Conservation (phyloP, 2,329 filamentous ascomycete species). For the Exophiala mesophila region DNA sequence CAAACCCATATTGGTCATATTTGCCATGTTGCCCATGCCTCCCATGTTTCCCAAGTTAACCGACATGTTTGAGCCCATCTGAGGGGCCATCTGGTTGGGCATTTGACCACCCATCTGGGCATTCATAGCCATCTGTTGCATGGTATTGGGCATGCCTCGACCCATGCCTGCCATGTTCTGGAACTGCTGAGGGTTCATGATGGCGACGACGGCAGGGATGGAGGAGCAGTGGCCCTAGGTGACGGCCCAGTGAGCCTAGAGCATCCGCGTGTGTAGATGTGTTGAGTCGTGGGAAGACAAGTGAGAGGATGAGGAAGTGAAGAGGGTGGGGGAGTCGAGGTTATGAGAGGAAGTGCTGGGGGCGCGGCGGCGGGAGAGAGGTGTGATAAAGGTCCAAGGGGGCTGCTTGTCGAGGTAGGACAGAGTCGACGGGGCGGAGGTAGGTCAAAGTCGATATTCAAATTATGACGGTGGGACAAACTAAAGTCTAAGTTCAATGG, state of each 20-base stretch:
- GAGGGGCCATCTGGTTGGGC: slow-evolving; percentile 18
- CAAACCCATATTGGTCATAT: slow-evolving; percentile 8
- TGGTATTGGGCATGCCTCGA: slow-evolving; percentile 25
- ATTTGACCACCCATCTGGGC: slow-evolving; percentile 7
- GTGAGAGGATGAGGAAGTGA: background rate
- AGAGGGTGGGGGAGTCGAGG: background rate
- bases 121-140: slow-evolving; percentile 22
- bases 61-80: slow-evolving; percentile 15
- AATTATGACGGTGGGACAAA: too few relatives aligned
- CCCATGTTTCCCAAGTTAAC: slow-evolving; percentile 34
- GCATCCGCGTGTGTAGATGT: background rate
- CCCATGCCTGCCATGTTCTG: slow-evolving; percentile 26
- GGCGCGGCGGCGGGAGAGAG: too few relatives aligned
- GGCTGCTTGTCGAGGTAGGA: too few relatives aligned
- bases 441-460: too few relatives aligned
- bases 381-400: too few relatives aligned
- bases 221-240: background rate
- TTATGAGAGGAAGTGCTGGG: background rate
- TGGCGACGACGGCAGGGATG: slow-evolving; percentile 8
- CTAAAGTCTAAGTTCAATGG: too few relatives aligned
- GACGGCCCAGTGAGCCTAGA: slow-evolving; percentile 8
- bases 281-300: too few relatives aligned
- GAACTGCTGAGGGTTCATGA: slow-evolving; percentile 26
- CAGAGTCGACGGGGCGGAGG: too few relatives aligned
- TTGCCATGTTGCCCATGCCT: slow-evolving; percentile 33